Evolutionary conservation across 2,329 filamentous ascomycete genomes (phyloP), one percentile per base, ranked within the genome.

Genomic region (Colletotrichum chrysophilum): DNA sequence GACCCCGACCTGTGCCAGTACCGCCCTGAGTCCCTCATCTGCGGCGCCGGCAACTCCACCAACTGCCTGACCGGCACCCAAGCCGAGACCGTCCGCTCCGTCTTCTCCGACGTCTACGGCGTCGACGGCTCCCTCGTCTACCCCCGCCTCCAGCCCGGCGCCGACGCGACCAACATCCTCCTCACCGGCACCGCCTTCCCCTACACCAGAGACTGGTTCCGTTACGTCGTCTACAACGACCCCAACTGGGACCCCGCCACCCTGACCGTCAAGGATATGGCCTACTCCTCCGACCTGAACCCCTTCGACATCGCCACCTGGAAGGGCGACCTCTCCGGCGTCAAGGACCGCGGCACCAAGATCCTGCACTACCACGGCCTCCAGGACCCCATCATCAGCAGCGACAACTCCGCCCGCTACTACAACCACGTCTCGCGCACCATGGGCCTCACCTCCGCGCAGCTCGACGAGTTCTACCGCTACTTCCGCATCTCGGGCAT

Each of bases 101-200:
- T 82, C 77, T 81, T 85, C 78, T 70, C 78, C 26, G 81, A 83
- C 24, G 81, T 80, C 66, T 76, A 69, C 5, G 76, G 78, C 78
- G 55, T 82, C 77, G 61, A 84, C 4, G 87, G 86, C 4, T 79
- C 81, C 56, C 80, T 83, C 76, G 86, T 84, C 7, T 86, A 85
- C 74, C 84, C 84, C 71, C 87, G 82, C 77, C 87, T 87, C 82
- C 88, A 88, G 88, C 80, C 87, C 81, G 73, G 90, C 81, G 88
- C 84, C 72, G 79, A 90, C 55, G 84, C 89, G 10, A 85, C 90
- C 91, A 9, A 85, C 24, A 76, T 77, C 1, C 78, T 81, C 12
- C 88, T 89, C 81, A 83, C 66, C 9, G 79, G 80, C n/a, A 34
- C 66, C 10, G 64, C 78, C 0, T 80, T 81, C 82, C 86, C 55